Base-by-base conservation (phyloP, 306 rosid species). In the Biancaea sappan region DNA sequence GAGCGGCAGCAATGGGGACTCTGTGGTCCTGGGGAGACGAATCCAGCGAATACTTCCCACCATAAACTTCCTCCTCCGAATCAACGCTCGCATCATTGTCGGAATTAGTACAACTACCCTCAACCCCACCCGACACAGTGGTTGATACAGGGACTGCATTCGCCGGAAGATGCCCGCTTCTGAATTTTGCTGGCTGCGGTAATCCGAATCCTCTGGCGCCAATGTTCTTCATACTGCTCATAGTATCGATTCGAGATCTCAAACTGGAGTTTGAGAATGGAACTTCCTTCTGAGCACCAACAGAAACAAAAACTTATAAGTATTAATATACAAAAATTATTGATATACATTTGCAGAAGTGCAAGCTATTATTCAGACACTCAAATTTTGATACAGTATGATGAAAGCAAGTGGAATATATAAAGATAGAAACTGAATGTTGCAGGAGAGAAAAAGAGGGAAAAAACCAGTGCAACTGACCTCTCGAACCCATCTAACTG, bases 401-500 rank as follows among this genome's bases (percentile, higher is more conserved):
- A 64, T 63, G 31, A 31, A 38, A 38, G 32, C 21, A 69, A 46
- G 57, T 2, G 47, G 48, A 71, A 61, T 16, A n/a, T 43, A 22
- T 6, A 18, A 12, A 58, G 64, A 61, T 6, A 29, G 57, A 53
- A 71, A 38, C n/a, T n/a, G 25, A 2, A 78, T 43, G 13, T 9
- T 25, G 6, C 51, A 44, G 61, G 7, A 28, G 22, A 8, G 14
- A 34, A 37, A 19, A 62, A n/a, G 4, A 48, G 56, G 28, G 11
- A 40, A 9, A 13, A 38, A 76, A 57, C 8, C 62, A 50, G 73
- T 62, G 66, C 71, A 58, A 13, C 74, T 70, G 29, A 89, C 98
- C 96, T 94, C 95, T 84, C 83, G 80, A 44, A 86, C 95, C 99
- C 99, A 92, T 32, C 97, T 86, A 81, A 92, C 84, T 37, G 93